Evolutionary conservation across 108 stramenopile species (phyloP), one percentile per base, ranked within the genome.

Genomic region (Fragilaria crotonensis): DNA sequence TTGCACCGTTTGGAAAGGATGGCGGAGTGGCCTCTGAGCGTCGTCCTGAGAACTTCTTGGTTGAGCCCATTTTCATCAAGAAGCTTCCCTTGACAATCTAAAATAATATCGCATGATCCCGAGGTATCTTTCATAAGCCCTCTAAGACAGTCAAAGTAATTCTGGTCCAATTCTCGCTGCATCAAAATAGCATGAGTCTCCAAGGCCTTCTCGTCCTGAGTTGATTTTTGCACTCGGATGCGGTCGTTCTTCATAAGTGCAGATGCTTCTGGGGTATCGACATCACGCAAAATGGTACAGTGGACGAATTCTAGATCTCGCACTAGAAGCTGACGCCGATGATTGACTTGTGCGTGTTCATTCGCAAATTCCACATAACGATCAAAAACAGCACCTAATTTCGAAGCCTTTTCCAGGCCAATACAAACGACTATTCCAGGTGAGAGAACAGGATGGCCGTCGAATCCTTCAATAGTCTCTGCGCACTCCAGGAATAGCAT

Each of bases 221-320:
- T 33, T 4, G 63, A 66, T n/a, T 64, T 67, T 54, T 77, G 68
- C 0, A 85, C 86, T 23, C 55, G 62, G 46, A 93, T 85, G 7
- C 67, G 67, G 73, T 93, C 90, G 56, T 81, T 77, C 59, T 93
- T 93, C 90, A 93, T 93, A 65, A 93, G 50, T 1, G 87, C 86
- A 9, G 72, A 71, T 0, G 69, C 59, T 60, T 93, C 90, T 7
- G 84, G 78, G n/a, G 85, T 86, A 33, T 83, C 74, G 18, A 32
- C 33, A 7, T 57, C 57, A 59, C 73, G 59, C 25, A 93, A 61
- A 19, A 87, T 30, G 11, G 72, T 59, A 48, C 66, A 72, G 68
- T 87, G 85, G 4, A 71, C 25, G 56, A 93, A 93, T 71, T 93
- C 90, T 32, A 93, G 60, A 59, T 89, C 82, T 0, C 25, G 18